These are phyloP conservation scores for Hermanozyma aechmeae DNA, from an alignment of 805 yeast genomes.

Conservation along the genomic window DNA sequence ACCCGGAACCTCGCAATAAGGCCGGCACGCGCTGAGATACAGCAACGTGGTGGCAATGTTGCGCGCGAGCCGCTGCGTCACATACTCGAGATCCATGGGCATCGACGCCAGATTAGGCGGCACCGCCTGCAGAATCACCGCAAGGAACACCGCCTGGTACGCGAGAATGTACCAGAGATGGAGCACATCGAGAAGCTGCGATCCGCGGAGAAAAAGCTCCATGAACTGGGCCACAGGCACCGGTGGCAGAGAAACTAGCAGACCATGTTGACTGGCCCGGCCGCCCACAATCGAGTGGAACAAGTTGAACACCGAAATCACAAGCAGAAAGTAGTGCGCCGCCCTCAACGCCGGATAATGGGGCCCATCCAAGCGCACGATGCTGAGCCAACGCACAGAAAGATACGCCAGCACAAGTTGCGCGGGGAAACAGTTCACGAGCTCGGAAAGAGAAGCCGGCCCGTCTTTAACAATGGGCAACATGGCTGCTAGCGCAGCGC, in stretches of 20 bases:
- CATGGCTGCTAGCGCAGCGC: no score
- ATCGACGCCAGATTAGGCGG: no score
- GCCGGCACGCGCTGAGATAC: slow-evolving; percentile 2
- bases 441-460: no score
- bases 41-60: slow-evolving; percentile 2
- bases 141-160: slow-evolving; percentile 7
- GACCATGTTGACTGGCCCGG: no score
- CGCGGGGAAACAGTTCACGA: no score
- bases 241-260: no score
- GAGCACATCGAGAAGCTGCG: background rate
- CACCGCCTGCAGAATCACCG: slow-evolving; percentile 5
- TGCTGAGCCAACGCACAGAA: slow-evolving; percentile 7
- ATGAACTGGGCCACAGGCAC: no score
- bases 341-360: slow-evolving; percentile 9
- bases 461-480: no score
- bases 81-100: slow-evolving; percentile 4
- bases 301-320: slow-evolving; percentile 8
- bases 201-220: slow-evolving; percentile 1
- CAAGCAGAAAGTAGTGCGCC: slow-evolving; percentile 7
- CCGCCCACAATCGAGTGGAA: no score
- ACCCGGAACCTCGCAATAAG: slow-evolving; percentile 4
- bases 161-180: slow-evolving; percentile 3
- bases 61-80: slow-evolving; percentile 4
- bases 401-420: slow-evolving; percentile 4
- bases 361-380: slow-evolving; percentile 7